Conservation (phyloP, 2,329 filamentous ascomycete genomes). For the Zasmidium angulare region DNA sequence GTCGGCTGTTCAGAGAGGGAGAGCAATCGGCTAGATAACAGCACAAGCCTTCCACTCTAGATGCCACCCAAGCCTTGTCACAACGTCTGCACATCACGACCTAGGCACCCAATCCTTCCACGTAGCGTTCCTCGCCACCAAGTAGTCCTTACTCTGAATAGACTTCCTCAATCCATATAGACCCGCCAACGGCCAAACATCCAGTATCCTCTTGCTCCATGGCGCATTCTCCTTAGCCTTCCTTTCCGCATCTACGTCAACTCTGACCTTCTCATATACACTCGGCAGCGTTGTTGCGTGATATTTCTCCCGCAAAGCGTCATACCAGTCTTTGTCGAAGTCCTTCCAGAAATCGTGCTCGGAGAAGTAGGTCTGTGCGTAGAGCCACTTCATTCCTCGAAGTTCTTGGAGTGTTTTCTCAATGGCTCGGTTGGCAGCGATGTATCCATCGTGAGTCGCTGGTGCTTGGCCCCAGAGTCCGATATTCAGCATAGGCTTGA, state of each 20-base stretch:
- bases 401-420: constrained; percentile 60
- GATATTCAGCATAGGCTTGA: constrained; percentile 56
- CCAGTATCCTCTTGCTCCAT: constrained; percentile 43
- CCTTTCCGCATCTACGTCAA: constrained; percentile 36
- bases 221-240: constrained; percentile 50
- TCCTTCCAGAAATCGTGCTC: constrained; percentile 68
- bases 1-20: too few species aligned
- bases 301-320: constrained; percentile 59
- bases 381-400: constrained; percentile 68
- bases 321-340: constrained; percentile 62
- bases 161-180: constrained; percentile 22
- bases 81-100: too few species aligned
- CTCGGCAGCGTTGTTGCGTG: constrained; percentile 59
- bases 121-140: constrained; percentile 21
- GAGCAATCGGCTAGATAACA: too few species aligned
- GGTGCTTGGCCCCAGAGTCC: constrained; percentile 61
- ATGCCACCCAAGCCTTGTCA: too few species aligned
- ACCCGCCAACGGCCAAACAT: constrained; percentile 23
- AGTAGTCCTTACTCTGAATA: constrained; percentile 25
- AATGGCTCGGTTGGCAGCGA: constrained; percentile 58
- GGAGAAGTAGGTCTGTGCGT: constrained; percentile 67
- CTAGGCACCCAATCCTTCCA: constrained; percentile 28
- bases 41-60: too few species aligned
- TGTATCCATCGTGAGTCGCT: constrained; percentile 45
- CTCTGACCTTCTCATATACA: constrained; percentile 68